Conservation (phyloP, 2,329 filamentous ascomycete species). For the Colletotrichum higginsianum region DNA sequence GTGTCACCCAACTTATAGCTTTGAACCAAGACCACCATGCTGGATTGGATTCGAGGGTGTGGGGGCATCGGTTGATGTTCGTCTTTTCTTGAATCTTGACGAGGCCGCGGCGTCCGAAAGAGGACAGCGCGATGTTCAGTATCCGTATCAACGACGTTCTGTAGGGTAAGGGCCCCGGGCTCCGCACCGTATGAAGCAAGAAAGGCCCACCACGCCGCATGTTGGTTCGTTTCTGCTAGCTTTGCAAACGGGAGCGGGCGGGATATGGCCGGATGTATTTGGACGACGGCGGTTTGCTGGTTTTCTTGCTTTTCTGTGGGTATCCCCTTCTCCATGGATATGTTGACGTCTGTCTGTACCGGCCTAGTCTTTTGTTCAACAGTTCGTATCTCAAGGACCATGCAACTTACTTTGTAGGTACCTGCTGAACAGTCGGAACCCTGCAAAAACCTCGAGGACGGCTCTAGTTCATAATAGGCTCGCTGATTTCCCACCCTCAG, state of each 20-base stretch:
- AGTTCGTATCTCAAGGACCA: neutral
- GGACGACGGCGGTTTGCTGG: slow-evolving; percentile 10
- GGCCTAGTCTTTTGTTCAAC: neutral
- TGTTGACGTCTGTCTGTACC: slow-evolving; percentile 10
- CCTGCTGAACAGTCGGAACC: neutral
- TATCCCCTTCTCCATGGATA: neutral
- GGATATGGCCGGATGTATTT: neutral
- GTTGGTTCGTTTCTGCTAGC: neutral
- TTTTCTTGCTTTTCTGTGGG: slow-evolving; percentile 30
- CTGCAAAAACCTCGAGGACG: neutral
- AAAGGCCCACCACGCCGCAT: slow-evolving; percentile 6
- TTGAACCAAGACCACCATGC: neutral
- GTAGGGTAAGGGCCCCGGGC: slow-evolving; percentile 2
- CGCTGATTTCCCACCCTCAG: too few relatives aligned
- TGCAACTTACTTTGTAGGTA: neutral
- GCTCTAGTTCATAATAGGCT: too few relatives aligned
- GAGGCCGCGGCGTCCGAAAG: neutral
- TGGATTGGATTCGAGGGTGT: neutral
- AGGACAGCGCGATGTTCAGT: neutral
- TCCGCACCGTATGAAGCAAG: neutral
- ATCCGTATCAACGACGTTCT: slow-evolving; percentile 14
- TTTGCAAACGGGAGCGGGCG: neutral
- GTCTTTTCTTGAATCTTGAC: neutral
- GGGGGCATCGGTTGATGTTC: neutral
- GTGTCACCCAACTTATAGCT: slow-evolving; percentile 6